phyloP scores from a whole-genome alignment of 768 basidiomycete species.

The Mycena leptocephala region DNA sequence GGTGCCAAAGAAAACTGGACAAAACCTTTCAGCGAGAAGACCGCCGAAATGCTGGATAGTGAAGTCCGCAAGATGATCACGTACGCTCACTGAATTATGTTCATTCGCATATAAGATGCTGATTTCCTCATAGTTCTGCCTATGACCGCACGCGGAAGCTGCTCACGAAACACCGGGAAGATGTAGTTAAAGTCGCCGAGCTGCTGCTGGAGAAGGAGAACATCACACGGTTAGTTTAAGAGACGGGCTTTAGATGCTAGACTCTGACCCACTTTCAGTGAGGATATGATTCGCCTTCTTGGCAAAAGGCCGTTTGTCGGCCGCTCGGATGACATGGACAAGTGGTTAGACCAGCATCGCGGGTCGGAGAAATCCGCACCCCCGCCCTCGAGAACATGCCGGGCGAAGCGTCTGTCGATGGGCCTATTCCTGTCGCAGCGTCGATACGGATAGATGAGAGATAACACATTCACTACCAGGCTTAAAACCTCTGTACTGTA shows the following conservation, averaged over 20 bases:
- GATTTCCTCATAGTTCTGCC: slow-evolving; percentile 65
- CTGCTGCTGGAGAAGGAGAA: slow-evolving; percentile 96
- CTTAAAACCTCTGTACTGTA: slow-evolving; percentile 20
- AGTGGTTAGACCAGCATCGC: slow-evolving; percentile 91
- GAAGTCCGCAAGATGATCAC: slow-evolving; percentile 98
- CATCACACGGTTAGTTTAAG: slow-evolving; percentile 81
- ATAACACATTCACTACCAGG: not conserved
- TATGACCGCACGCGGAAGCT: slow-evolving; percentile 89
- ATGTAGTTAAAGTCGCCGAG: slow-evolving; percentile 95
- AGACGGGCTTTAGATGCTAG: not conserved
- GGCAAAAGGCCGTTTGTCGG: slow-evolving; percentile 89
- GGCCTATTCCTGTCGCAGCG: slow-evolving; percentile 34
- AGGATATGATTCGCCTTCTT: slow-evolving; percentile 89
- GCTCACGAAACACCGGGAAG: slow-evolving; percentile 84
- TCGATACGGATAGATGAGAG: slow-evolving; percentile 17
- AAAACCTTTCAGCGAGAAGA: slow-evolving; percentile 98
- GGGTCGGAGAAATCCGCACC: slow-evolving; percentile 73
- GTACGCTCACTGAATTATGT: slow-evolving; percentile 50
- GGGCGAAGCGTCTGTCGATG: not conserved
- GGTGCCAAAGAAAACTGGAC: slow-evolving; percentile 91
- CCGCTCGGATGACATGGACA: slow-evolving; percentile 94
- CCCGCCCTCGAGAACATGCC: slow-evolving; percentile 68
- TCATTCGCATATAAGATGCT: slow-evolving; percentile 3
- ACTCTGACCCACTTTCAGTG: slow-evolving; percentile 59
- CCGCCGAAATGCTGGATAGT: slow-evolving; percentile 92